Evolutionary conservation across 2,329 filamentous ascomycete species (phyloP).

Genomic region (Paraconiothyrium brasiliense): DNA sequence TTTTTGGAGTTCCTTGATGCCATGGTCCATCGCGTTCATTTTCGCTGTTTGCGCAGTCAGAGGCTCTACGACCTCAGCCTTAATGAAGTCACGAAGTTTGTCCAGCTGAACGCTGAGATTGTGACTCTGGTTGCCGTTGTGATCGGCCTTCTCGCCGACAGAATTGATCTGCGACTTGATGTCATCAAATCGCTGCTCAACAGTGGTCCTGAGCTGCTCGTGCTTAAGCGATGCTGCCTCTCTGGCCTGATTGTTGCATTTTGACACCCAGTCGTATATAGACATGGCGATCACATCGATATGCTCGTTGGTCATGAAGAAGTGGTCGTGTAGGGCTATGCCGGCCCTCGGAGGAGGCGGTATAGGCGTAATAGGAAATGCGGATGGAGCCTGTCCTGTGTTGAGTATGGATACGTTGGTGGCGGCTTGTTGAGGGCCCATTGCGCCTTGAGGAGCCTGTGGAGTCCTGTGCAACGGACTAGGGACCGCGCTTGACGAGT

Average conservation of each 20-base stretch:
- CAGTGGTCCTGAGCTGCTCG: constrained; percentile 26
- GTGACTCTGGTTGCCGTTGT: constrained; percentile 28
- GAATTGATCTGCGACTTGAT: constrained; percentile 37
- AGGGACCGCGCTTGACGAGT: constrained; percentile 42
- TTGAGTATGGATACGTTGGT: constrained; percentile 6
- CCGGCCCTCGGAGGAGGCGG: constrained; percentile 16
- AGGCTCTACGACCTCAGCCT: constrained; percentile 34
- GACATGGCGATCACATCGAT: constrained; percentile 44
- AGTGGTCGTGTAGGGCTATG: constrained; percentile 38
- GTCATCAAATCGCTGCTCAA: constrained; percentile 37
- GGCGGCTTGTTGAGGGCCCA: background rate
- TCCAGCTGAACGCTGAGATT: constrained; percentile 37
- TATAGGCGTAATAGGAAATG: constrained; percentile 1
- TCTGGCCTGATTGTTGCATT: constrained; percentile 25
- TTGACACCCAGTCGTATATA: constrained; percentile 35
- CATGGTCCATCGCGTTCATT: constrained; percentile 31
- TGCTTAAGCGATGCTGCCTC: constrained; percentile 26
- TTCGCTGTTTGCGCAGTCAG: constrained; percentile 38
- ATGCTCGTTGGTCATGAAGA: constrained; percentile 49
- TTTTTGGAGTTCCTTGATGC: constrained; percentile 40
- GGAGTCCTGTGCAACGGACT: constrained; percentile 38
- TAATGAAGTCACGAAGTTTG: constrained; percentile 37
- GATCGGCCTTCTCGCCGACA: constrained; percentile 34
- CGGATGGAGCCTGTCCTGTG: constrained; percentile 14
- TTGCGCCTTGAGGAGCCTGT: background rate